These are phyloP conservation scores for Ophiocordyceps unilateralis DNA, from an alignment of 2,329 filamentous ascomycete species.

Conservation along the genomic window DNA sequence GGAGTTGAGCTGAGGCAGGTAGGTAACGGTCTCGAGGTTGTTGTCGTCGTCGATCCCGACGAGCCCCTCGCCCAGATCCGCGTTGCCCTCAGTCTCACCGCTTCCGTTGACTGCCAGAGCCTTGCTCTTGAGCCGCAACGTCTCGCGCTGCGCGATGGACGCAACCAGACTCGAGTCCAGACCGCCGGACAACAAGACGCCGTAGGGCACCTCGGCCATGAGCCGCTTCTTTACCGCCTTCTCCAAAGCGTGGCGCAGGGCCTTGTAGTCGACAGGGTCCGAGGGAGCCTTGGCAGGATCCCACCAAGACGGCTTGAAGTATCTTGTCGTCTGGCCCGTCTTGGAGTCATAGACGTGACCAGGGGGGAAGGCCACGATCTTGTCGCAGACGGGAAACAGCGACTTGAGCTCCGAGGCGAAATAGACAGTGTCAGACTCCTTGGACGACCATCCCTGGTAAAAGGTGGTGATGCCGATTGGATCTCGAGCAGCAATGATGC, in stretches of 20 bases:
- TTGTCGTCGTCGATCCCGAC: slow-evolving; percentile 92
- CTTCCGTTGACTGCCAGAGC: slow-evolving; percentile 31
- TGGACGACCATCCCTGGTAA: slow-evolving; percentile 83
- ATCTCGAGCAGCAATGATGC: slow-evolving; percentile 84
- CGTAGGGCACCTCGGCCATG: slow-evolving; percentile 98
- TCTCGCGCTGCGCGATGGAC: slow-evolving; percentile 89
- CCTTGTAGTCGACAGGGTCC: slow-evolving; percentile 67
- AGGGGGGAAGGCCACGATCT: slow-evolving; percentile 84
- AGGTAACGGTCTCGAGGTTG: slow-evolving; percentile 74
- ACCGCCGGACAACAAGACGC: slow-evolving; percentile 85
- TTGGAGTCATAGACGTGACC: slow-evolving; percentile 93
- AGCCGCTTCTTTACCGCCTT: slow-evolving; percentile 86
- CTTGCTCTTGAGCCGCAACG: slow-evolving; percentile 54
- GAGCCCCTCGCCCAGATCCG: slow-evolving; percentile 50
- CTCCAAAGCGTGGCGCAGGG: slow-evolving; percentile 68
- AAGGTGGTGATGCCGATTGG: slow-evolving; percentile 95
- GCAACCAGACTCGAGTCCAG: slow-evolving; percentile 92
- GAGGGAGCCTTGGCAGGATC: slow-evolving; percentile 64
- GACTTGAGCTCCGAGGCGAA: slow-evolving; percentile 97
- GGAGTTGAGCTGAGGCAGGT: slow-evolving; percentile 89
- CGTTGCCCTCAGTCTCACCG: slow-evolving; percentile 28
- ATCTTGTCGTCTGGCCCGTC: slow-evolving; percentile 68
- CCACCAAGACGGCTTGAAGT: slow-evolving; percentile 89
- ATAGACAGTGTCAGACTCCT: slow-evolving; percentile 71
- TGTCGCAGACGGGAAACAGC: slow-evolving; percentile 82